Evolutionary conservation across 73 alveolate genomes (phyloP).

Genomic region (Paramecium primaurelia): DNA sequence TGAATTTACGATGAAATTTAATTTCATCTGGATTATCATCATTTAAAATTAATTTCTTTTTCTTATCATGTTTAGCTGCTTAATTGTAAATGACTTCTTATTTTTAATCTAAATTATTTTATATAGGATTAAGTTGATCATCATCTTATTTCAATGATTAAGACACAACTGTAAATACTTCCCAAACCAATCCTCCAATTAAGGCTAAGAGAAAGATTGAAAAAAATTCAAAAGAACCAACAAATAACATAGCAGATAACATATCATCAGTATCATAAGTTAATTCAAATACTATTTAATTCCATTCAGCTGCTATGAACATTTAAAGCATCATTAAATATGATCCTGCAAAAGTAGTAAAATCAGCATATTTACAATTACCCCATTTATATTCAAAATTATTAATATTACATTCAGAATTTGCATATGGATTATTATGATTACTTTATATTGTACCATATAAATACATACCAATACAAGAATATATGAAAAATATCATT

Average conservation of each 20-base stretch:
- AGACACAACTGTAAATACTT: constrained; percentile 42
- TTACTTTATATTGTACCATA: not conserved
- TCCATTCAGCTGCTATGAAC: constrained; percentile 50
- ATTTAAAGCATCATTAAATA: constrained; percentile 20
- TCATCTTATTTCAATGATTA: not conserved
- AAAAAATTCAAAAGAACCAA: constrained; percentile 30
- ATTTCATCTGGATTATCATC: not conserved
- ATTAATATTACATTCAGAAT: not conserved
- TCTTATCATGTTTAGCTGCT: not conserved
- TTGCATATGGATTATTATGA: not conserved
- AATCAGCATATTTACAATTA: not conserved
- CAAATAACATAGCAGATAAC: not conserved
- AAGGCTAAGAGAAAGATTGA: constrained; percentile 40
- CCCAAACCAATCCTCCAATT: constrained; percentile 60
- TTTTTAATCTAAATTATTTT: not conserved
- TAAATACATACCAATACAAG: constrained; percentile 39
- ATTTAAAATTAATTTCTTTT: not conserved
- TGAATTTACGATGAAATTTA: not conserved
- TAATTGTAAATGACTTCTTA: not conserved
- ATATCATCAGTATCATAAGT: not conserved
- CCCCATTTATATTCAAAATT: not conserved
- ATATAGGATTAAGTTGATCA: not conserved
- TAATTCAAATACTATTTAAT: not conserved
- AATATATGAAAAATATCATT: constrained; percentile 21
- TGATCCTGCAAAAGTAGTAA: constrained; percentile 43